Evolutionary conservation across 2,329 filamentous ascomycete species (phyloP).

Genomic region (Paecilomyces sp.): DNA sequence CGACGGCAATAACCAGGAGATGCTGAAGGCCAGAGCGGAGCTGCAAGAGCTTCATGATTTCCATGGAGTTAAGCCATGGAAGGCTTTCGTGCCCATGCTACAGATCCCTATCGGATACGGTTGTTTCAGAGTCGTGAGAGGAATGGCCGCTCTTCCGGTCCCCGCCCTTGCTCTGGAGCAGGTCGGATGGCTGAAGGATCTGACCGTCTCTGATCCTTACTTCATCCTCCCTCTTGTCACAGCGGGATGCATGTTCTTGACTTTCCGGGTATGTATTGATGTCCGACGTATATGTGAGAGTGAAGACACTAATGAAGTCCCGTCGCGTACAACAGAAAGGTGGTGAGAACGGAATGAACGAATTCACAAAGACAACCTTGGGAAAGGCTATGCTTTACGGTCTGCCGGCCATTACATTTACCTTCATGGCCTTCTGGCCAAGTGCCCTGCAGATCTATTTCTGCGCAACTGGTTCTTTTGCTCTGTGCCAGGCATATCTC

Average conservation of each 20-base stretch:
- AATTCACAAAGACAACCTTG: constrained; percentile 19
- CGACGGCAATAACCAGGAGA: constrained; percentile 40
- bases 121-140: constrained; percentile 68
- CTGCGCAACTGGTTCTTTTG: constrained; percentile 33
- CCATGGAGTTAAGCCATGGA: constrained; percentile 48
- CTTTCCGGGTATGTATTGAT: constrained; percentile 48
- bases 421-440: constrained; percentile 50
- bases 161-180: constrained; percentile 68
- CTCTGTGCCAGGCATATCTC: constrained; percentile 37
- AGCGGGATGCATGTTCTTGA: constrained; percentile 49
- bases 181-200: constrained; percentile 69
- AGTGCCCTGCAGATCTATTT: constrained; percentile 59
- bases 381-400: constrained; percentile 31
- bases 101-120: constrained; percentile 71
- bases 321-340: constrained; percentile 24
- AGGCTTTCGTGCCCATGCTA: constrained; percentile 50
- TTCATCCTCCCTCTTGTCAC: constrained; percentile 64
- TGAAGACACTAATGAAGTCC: not conserved
- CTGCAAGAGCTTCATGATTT: constrained; percentile 46
- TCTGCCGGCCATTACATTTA: constrained; percentile 47
- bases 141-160: constrained; percentile 71
- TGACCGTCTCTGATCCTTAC: constrained; percentile 69
- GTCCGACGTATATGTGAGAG: not conserved
- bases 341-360: constrained; percentile 27
- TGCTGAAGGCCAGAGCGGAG: constrained; percentile 42